phyloP scores from a whole-genome alignment of 2,329 filamentous ascomycete genomes.

The Curvularia hawaiiensis region DNA sequence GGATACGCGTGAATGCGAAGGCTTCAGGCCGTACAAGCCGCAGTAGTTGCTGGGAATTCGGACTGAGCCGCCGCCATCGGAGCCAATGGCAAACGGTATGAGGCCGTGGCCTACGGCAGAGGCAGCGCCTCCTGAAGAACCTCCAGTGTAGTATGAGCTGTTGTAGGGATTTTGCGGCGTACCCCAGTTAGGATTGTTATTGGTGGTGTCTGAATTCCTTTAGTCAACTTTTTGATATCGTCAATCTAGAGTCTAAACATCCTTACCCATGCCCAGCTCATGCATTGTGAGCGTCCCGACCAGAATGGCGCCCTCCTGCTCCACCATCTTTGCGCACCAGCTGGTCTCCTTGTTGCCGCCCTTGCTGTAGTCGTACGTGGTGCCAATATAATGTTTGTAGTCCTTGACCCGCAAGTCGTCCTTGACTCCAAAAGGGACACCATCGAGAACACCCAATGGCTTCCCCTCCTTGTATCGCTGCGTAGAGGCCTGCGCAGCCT shows the following conservation, averaged over 20 bases:
- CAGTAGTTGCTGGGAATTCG: slow-evolving; percentile 78
- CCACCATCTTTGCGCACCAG: slow-evolving; percentile 74
- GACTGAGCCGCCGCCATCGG: slow-evolving; percentile 75
- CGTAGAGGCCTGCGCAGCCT: slow-evolving; percentile 75
- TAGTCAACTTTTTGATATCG: neutral
- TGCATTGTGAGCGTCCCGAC: slow-evolving; percentile 82
- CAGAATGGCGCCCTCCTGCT: slow-evolving; percentile 75
- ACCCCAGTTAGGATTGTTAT: slow-evolving; percentile 77
- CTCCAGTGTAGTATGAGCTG: slow-evolving; percentile 76
- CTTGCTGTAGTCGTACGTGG: slow-evolving; percentile 62
- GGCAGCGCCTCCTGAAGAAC: slow-evolving; percentile 77
- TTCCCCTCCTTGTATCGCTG: slow-evolving; percentile 71
- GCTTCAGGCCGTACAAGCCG: slow-evolving; percentile 81
- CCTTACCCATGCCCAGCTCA: slow-evolving; percentile 71
- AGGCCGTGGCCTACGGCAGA: slow-evolving; percentile 73
- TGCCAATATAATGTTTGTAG: slow-evolving; percentile 70
- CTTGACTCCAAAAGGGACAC: slow-evolving; percentile 82
- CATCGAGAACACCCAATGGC: slow-evolving; percentile 73
- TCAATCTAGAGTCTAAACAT: neutral
- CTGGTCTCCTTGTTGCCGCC: slow-evolving; percentile 59
- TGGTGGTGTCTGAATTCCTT: slow-evolving; percentile 68
- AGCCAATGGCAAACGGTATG: slow-evolving; percentile 73
- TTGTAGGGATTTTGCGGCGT: slow-evolving; percentile 82
- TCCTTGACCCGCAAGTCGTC: slow-evolving; percentile 77
- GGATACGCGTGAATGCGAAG: slow-evolving; percentile 73